A percentile compares a stretch with the other conserved stretches of the same genome.
These are phyloP conservation scores for Microsporum audouinii DNA, from an alignment of 2,329 filamentous ascomycete genomes.

Conservation along the genomic window DNA sequence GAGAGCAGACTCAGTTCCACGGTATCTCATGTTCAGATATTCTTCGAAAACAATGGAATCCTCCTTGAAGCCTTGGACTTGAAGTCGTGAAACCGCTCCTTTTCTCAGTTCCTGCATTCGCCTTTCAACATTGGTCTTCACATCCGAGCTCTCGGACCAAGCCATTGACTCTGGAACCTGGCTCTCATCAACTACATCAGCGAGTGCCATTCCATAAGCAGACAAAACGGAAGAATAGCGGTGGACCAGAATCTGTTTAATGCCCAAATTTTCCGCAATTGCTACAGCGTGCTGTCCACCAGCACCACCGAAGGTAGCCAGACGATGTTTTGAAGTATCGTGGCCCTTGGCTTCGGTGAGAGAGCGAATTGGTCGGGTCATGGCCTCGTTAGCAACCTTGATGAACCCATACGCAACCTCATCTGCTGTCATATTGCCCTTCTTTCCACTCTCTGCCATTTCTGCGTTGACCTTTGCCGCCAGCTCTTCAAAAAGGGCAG, in stretches of 20 bases:
- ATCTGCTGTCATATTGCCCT: conserved; percentile 56
- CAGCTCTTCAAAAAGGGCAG: conserved; percentile 60
- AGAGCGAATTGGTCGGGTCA: conserved; percentile 80
- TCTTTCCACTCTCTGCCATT: conserved; percentile 42
- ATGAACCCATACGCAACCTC: conserved; percentile 84
- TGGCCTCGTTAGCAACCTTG: conserved; percentile 80
- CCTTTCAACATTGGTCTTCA: conserved; percentile 50
- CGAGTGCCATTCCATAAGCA: conserved; percentile 82
- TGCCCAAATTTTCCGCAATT: conserved; percentile 70
- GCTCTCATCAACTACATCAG: conserved; percentile 76
- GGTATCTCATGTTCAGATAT: conserved; percentile 87
- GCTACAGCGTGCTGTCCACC: conserved; percentile 88
- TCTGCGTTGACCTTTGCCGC: conserved; percentile 65
- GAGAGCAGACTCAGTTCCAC: conserved; percentile 78
- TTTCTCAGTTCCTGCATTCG: conserved; percentile 72
- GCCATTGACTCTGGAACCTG: conserved; percentile 53
- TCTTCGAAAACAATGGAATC: conserved; percentile 72
- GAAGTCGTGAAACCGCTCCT: conserved; percentile 57
- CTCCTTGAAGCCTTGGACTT: conserved; percentile 67
- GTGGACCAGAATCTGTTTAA: conserved; percentile 72
- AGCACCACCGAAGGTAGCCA: conserved; percentile 81
- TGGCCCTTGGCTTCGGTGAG: conserved; percentile 83
- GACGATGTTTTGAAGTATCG: conserved; percentile 70
- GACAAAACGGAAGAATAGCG: conserved; percentile 81
- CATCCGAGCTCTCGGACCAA: conserved; percentile 48